Conservation (phyloP, 306 rosid genomes). For the Carpinus viminea region DNA sequence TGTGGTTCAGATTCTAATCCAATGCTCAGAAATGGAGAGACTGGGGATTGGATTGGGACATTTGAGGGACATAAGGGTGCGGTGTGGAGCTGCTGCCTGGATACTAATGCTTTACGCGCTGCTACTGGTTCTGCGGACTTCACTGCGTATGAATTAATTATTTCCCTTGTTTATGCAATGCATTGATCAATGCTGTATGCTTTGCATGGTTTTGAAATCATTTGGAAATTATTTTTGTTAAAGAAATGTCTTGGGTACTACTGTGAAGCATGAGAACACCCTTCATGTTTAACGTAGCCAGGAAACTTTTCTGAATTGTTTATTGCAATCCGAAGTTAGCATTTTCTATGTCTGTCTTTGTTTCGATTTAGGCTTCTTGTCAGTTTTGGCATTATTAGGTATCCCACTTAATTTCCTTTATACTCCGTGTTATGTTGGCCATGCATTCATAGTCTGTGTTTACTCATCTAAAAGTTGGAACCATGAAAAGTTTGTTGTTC, state of each 20-base stretch:
- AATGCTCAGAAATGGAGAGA: conserved; percentile 96
- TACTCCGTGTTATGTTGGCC: not conserved
- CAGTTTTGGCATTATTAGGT: not conserved
- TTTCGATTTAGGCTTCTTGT: not conserved
- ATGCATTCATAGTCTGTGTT: not conserved
- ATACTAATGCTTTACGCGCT: conserved; percentile 88
- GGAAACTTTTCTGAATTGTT: not conserved
- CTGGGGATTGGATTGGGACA: conserved; percentile 99
- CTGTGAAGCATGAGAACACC: not conserved
- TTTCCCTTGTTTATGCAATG: not conserved
- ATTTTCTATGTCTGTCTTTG: not conserved
- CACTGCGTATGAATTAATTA: conserved; percentile 59
- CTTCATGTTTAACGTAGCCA: not conserved
- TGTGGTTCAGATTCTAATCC: conserved; percentile 76
- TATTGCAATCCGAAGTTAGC: not conserved
- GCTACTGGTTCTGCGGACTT: conserved; percentile 98
- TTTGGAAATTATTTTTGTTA: not conserved
- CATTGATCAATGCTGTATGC: not conserved
- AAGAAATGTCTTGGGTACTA: not conserved
- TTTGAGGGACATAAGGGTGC: conserved; percentile 99
- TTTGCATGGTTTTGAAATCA: not conserved
- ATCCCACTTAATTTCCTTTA: not conserved
- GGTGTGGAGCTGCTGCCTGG: conserved; percentile 99
- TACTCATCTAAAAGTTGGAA: not conserved
- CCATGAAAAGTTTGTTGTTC: not conserved